Conservation (phyloP, 768 basidiomycete genomes). For the Melanogaster broomeanus region DNA sequence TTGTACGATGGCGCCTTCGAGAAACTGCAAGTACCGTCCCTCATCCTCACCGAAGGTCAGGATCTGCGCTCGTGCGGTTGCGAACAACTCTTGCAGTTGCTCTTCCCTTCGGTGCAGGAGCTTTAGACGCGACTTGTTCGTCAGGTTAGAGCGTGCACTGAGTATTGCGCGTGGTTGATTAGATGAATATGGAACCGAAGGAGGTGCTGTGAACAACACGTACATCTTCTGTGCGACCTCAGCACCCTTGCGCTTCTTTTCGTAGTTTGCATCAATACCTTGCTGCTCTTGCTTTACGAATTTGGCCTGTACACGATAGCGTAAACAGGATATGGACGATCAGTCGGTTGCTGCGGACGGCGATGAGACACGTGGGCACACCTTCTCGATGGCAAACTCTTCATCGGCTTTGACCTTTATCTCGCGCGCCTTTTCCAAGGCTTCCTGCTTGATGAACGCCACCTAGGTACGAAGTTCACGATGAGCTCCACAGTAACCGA, state of each 20-base stretch:
- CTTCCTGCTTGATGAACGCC: slow-evolving; percentile 98
- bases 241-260: slow-evolving; percentile 94
- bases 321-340: background rate
- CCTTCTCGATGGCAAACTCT: slow-evolving; percentile 99
- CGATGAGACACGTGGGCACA: slow-evolving; percentile 20
- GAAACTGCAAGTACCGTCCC: slow-evolving; percentile 75
- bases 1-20: slow-evolving; percentile 85
- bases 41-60: slow-evolving; percentile 63
- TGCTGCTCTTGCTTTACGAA: slow-evolving; percentile 96
- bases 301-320: slow-evolving; percentile 65
- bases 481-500: slow-evolving; percentile 3
- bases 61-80: slow-evolving; percentile 63
- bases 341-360: background rate
- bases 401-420: slow-evolving; percentile 98
- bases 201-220: slow-evolving; percentile 23
- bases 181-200: slow-evolving; percentile 3
- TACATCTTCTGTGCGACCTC: slow-evolving; percentile 98
- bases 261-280: slow-evolving; percentile 90
- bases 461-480: slow-evolving; percentile 52
- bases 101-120: slow-evolving; percentile 92
- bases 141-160: slow-evolving; percentile 93
- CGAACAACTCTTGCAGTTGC: slow-evolving; percentile 87
- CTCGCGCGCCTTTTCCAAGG: slow-evolving; percentile 95
- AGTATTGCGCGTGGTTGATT: background rate
- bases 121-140: slow-evolving; percentile 92